Base-by-base conservation (phyloP, 2,329 filamentous ascomycete species). In the Pseudogymnoascus sp. region DNA sequence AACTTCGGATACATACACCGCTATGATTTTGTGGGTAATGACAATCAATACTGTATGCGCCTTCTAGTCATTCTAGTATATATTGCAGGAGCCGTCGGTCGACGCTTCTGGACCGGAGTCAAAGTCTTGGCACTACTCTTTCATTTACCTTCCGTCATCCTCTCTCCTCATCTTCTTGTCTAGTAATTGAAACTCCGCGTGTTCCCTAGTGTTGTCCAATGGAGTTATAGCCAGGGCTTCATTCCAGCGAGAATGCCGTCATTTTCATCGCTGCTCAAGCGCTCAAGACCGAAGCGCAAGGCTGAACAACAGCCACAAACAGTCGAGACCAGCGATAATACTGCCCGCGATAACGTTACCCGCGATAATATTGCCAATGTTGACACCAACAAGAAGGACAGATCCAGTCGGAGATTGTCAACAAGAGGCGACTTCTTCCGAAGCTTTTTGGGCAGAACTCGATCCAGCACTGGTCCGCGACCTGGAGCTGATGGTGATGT, bases 251-350 rank as follows among this genome's bases (percentile, higher is more conserved):
- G 49, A 55, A 72, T 72, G 70, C 70, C 70, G 63, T 67, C 66
- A 7, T 67, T 72, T 63, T 67, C 61, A 37, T 64, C 70, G 25
- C 69, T 72, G 40, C 62, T 72, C 38, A 70, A 67, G 63, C 60
- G 43, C 52, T 61, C 67, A 16, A 63, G 64, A 45, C 66, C 58
- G 38, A 62, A 65, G 11, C 66, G 67, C 61, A 64, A 67, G 62
- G 49, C 49, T 55, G 49, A 55, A 55, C 45, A 33, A 52, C 45
- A n/a, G 45, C 45, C 45, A n/a, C n/a, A 55, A 55, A 8, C 23
- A 28, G 14, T 33, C n/a, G 45, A 31, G 25, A 12, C 25, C 21
- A 28, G 25, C 45, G 45, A 55, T n/a, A 18, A 55, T 31, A 11
- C 5, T 6, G 45, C 45, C n/a, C 25, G 45, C 45, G 45, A 55